phyloP scores from a whole-genome alignment of 2,329 filamentous ascomycete genomes.

The Emmonsia crescens region DNA sequence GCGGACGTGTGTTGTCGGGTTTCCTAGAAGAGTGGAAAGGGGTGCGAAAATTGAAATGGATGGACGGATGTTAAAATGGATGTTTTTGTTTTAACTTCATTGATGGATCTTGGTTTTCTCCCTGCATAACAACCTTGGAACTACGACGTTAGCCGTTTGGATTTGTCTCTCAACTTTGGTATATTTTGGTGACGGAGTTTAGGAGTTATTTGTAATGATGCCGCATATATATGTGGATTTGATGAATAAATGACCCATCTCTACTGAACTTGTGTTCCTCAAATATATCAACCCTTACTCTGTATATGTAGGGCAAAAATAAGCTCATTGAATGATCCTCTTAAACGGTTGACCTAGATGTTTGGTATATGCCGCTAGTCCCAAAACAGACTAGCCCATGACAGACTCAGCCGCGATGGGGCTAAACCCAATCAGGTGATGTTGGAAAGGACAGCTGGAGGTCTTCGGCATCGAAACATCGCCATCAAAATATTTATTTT shows the following conservation, averaged over 20 bases:
- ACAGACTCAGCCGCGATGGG: not conserved
- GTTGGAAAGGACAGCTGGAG: not conserved
- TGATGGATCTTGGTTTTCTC: not conserved
- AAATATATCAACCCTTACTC: no score
- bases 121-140: no score
- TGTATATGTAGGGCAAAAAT: no score
- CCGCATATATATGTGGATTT: not conserved
- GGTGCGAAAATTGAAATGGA: not conserved
- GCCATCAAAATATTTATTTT: not conserved
- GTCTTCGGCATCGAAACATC: not conserved
- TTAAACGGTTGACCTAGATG: no score
- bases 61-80: not conserved
- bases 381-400: not conserved
- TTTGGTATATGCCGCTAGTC: no score
- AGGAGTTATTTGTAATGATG: not conserved
- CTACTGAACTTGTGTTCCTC: no score
- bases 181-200: not conserved
- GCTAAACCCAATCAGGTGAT: slow-evolving; percentile 5
- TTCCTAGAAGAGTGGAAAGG: not conserved
- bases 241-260: not conserved
- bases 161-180: not conserved
- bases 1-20: not conserved
- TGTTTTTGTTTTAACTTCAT: not conserved
- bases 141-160: not conserved
- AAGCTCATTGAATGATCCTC: not conserved